Evolutionary conservation across 2,329 filamentous ascomycete species (phyloP), one percentile per base, ranked within the genome.

Genomic region (Cadophora sp.): DNA sequence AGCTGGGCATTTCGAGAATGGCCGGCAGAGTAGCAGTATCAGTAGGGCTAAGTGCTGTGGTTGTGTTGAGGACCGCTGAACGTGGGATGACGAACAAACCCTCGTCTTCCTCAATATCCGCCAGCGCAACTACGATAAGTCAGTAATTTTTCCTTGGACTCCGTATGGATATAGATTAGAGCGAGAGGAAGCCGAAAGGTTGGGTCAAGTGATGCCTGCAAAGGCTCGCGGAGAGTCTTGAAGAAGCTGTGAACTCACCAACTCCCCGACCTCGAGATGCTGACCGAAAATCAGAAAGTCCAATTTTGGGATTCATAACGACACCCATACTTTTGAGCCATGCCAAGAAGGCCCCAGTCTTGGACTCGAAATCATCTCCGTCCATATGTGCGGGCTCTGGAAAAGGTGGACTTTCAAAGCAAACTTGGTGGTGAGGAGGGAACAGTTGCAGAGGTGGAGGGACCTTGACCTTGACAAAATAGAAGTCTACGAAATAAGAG

Each of bases 21-120:
- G 81, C 76, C 51, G 81, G 76, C 19, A 55, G 27, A 40, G 65
- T 34, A 11, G 29, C 34, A 27, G 80, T 76, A 78, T 79, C 74
- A 73, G 79, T 61, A 82, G 83, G 64, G 88, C 79, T 65, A 80
- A 81, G 40, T 19, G 87, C 89, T 74, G 86, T 91, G 76, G 87
- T 83, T 62, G 85, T 83, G 66, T 85, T 88, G 68, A 92, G 83
- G 59, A 91, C 83, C 24, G 84, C 79, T 53, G 82, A 80, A 69
- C 87, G 86, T 51, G 89, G 88, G 69, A 92, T 86, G 65, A 83
- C 85, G 81, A 92, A 91, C 65, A 92, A 82, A 66, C 89, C 82
- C 79, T 90, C 88, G 72, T 90, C 87, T 77, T 87, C 84, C 46
- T 80, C 76, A 68, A 92, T 86, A 70, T 87, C 82, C 71, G 83